Percentiles rank a stretch among this genome's conserved stretches.
Conservation (phyloP, 2,329 filamentous ascomycete genomes). For the Penicillium frequentans region DNA sequence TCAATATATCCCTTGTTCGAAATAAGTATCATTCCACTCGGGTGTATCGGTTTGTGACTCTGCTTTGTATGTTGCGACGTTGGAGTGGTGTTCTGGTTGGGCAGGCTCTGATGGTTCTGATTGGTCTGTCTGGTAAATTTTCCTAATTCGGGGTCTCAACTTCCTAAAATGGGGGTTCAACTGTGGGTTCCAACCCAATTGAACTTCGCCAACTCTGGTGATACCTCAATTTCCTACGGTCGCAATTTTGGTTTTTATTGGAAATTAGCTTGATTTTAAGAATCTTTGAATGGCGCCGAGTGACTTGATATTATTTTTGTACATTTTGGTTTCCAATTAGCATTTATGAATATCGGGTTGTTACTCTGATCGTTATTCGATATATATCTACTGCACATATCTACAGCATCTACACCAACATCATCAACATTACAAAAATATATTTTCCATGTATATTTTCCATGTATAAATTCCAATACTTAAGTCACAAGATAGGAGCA, state of each 20-base stretch:
- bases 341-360: not conserved
- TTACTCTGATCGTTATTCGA: not conserved
- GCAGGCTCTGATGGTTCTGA: not conserved
- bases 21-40: not conserved
- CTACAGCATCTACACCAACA: not conserved
- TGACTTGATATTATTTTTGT: not conserved
- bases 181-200: not conserved
- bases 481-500: no score
- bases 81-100: not conserved
- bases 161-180: not conserved
- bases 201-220: not conserved
- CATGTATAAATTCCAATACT: fast-evolving
- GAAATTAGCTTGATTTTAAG: not conserved
- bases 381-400: not conserved
- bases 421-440: not conserved
- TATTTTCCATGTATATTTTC: no score
- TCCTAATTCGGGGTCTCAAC: not conserved
- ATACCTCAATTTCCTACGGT: not conserved
- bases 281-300: fast-evolving
- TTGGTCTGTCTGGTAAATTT: not conserved
- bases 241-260: not conserved
- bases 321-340: not conserved
- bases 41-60: not conserved
- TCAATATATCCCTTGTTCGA: not conserved
- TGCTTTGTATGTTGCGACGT: not conserved